phyloP scores from a whole-genome alignment of 495 filamentous ascomycete species.

The Amorphotheca resinae region DNA sequence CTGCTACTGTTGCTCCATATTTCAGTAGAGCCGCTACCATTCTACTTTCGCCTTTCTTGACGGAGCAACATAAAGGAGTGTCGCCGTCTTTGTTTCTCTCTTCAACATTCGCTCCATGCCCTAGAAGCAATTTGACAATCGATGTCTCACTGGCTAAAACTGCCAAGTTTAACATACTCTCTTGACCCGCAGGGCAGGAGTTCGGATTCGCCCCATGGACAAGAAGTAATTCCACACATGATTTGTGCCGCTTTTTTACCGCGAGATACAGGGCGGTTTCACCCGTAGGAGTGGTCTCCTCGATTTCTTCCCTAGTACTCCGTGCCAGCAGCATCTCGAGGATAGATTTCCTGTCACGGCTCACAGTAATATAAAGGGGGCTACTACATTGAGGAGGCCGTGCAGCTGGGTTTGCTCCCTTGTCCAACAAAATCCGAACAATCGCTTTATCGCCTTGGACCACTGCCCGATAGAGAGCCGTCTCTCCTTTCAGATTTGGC shows the following conservation, averaged over 20 bases:
- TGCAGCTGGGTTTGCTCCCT: not conserved
- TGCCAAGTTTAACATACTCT: slow-evolving; percentile 1
- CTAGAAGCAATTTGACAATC: not conserved
- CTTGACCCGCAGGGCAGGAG: not conserved
- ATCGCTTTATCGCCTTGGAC: slow-evolving; percentile 2
- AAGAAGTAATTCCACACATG: not conserved
- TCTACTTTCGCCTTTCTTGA: not conserved
- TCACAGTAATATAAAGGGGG: not conserved
- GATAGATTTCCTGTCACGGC: slow-evolving; percentile 1
- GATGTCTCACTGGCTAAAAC: slow-evolving; percentile 1
- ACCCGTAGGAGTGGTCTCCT: not conserved
- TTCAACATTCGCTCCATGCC: slow-evolving; percentile 1
- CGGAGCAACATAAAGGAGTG: not conserved
- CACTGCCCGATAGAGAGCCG: slow-evolving; percentile 2
- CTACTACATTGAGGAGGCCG: not conserved
- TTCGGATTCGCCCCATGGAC: slow-evolving; percentile 3
- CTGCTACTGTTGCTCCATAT: not conserved
- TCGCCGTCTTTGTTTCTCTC: slow-evolving; percentile 3
- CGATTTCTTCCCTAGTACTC: not conserved
- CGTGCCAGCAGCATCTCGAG: not conserved
- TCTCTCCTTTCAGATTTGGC: slow-evolving; percentile 1
- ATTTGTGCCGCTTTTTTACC: not conserved
- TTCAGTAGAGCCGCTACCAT: slow-evolving; percentile 1
- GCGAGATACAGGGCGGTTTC: slow-evolving; percentile 4
- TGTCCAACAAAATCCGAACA: slow-evolving; percentile 1